Base-by-base conservation (phyloP, 768 basidiomycete genomes). In the Xerocomellus intermedius region DNA sequence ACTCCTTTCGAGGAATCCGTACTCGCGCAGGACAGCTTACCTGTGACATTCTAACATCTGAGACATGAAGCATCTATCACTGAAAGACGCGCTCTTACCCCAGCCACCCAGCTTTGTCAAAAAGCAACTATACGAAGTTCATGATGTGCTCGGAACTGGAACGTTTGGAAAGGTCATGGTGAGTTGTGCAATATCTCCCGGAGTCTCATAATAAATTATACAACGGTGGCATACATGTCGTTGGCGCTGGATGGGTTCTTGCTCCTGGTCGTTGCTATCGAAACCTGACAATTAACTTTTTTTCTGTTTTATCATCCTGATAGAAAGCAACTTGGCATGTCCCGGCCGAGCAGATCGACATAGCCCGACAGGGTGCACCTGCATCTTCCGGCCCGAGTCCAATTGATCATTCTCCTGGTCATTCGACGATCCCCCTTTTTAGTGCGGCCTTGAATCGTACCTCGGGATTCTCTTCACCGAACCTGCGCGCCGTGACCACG, bases 101-200 rank as follows among this genome's bases (percentile, higher is more conserved):
- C 93, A 96, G 64, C 94, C 94, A 0, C 79, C 89, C 0, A 92
- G 89, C 52, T 95, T 91, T 68, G 73, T 69, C 59, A 94, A 94
- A 80, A 97, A 96, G 79, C 91, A 88, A 70, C 67, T 77, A 22
- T 92, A 93, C 62, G 86, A 86, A 56, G 73, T 89, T 1, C 83
- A 88, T 55, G 79, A 86, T 28, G 77, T 84, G 5, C 76, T 95
- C 5, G 94, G 94, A 5, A 79, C 80, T 14, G 94, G 94, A 4
- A 86, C 92, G 0, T 97, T 96, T 72, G 94, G 94, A 24, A 91
- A 92, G 68, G 96, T 98, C 45, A 79, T 93, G 70, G 88, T 91
- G 64, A 74, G 75, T 74, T 17, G 42, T 50, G 67, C 67, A 19
- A 30, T 37, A 24, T 28, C 30, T 14, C 7, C 26, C 26, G 26